phyloP scores from a whole-genome alignment of 371 early-diverging fungal species.

The Saksenaea oblongispora region DNA sequence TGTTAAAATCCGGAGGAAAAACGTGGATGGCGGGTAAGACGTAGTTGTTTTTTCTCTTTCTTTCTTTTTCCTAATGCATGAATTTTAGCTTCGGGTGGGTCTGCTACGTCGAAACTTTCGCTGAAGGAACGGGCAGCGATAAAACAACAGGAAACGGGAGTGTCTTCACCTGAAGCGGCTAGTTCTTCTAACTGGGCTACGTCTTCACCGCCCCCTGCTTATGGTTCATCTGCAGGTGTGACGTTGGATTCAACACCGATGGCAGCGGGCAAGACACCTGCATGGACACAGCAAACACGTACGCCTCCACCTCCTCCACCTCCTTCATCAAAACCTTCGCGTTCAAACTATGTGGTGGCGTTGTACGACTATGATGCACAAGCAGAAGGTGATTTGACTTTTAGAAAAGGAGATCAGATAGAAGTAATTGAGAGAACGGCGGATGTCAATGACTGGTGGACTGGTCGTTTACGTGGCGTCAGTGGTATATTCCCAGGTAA shows the following conservation, averaged over 20 bases:
- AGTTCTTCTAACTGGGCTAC: background rate
- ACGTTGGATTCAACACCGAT: slow-evolving; percentile 20
- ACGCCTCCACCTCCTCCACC: background rate
- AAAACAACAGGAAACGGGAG: slow-evolving; percentile 14
- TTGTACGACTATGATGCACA: slow-evolving; percentile 76
- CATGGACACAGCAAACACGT: slow-evolving; percentile 2
- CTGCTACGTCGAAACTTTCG: slow-evolving; percentile 27
- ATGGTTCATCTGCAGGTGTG: slow-evolving; percentile 18
- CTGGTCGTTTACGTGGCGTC: slow-evolving; percentile 60
- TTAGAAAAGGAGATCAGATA: slow-evolving; percentile 68
- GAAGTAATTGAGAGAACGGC: slow-evolving; percentile 64
- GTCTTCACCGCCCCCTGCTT: slow-evolving; percentile 22
- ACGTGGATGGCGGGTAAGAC: slow-evolving; percentile 35
- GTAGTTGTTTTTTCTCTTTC: no score
- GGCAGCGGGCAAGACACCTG: slow-evolving; percentile 4
- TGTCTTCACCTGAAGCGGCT: background rate
- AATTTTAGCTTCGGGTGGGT: slow-evolving; percentile 28
- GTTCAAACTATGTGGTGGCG: slow-evolving; percentile 47
- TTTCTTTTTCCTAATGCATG: no score
- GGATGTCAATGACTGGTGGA: slow-evolving; percentile 78
- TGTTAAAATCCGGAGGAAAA: slow-evolving; percentile 40
- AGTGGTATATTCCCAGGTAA: slow-evolving; percentile 76
- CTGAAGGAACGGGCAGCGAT: slow-evolving; percentile 30
- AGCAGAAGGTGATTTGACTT: slow-evolving; percentile 68
- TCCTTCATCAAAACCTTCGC: slow-evolving; percentile 5